Evolutionary conservation across 345 rosid genomes (phyloP).

Genomic region (Boechera retrofracta): DNA sequence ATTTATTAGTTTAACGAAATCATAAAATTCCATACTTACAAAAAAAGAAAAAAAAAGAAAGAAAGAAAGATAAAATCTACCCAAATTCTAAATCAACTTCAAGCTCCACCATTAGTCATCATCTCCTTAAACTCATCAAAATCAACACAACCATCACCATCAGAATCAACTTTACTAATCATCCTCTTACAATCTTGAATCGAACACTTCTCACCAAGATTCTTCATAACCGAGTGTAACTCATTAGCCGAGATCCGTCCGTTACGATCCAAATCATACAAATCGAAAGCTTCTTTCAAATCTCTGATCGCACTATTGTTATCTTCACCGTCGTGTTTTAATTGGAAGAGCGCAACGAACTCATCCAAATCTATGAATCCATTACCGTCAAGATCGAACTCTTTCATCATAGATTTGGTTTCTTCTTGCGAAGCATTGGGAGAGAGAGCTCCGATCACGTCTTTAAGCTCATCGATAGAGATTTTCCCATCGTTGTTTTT

Average conservation of each 20-base stretch:
- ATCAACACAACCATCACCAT: constrained; percentile 86
- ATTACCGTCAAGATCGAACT: constrained; percentile 83
- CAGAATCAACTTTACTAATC: constrained; percentile 80
- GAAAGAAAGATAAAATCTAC: not conserved
- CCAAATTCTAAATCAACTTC: not conserved
- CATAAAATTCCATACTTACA: not conserved
- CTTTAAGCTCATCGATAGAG: constrained; percentile 64
- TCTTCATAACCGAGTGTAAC: constrained; percentile 72
- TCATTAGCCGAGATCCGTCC: constrained; percentile 73
- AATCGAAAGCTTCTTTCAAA: constrained; percentile 76
- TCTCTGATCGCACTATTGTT: constrained; percentile 42
- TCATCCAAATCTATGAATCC: constrained; percentile 76
- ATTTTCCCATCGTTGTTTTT: constrained; percentile 87
- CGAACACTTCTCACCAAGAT: constrained; percentile 70
- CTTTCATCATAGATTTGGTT: constrained; percentile 61
- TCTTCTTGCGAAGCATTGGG: constrained; percentile 55
- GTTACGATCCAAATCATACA: constrained; percentile 74
- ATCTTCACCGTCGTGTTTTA: not conserved
- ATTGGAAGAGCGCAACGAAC: constrained; percentile 50
- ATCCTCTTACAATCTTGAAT: constrained; percentile 67
- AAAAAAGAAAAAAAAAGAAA: not conserved
- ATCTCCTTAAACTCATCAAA: constrained; percentile 92
- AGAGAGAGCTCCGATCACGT: constrained; percentile 60
- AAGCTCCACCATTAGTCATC: constrained; percentile 53
- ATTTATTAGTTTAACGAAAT: not conserved